phyloP scores from a whole-genome alignment of 768 basidiomycete species.

The Porphyrellus cyaneotinctus region DNA sequence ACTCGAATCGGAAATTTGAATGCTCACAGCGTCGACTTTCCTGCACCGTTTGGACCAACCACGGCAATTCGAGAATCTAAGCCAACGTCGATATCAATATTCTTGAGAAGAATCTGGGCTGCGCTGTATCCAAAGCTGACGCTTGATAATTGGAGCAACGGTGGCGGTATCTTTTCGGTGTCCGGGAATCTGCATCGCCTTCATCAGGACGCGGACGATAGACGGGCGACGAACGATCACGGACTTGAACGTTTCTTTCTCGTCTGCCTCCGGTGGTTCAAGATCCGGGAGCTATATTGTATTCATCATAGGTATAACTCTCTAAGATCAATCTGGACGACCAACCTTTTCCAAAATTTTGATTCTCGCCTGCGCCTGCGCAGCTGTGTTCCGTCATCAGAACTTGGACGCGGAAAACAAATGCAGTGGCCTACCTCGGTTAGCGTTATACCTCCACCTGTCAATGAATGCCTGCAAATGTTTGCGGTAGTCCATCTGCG shows the following conservation, averaged over 20 bases:
- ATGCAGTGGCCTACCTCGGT: slow-evolving; percentile 54
- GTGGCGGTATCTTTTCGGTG: slow-evolving; percentile 96
- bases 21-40: slow-evolving; percentile 89
- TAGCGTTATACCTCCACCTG: slow-evolving; percentile 96
- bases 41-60: slow-evolving; percentile 92
- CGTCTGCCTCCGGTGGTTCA: slow-evolving; percentile 88
- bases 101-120: slow-evolving; percentile 72
- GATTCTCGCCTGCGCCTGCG: slow-evolving; percentile 82
- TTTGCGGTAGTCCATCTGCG: slow-evolving; percentile 92
- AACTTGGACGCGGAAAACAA: background rate
- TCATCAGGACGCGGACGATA: background rate
- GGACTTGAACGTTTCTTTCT: slow-evolving; percentile 88
- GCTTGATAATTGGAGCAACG: slow-evolving; percentile 86
- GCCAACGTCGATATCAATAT: slow-evolving; percentile 85
- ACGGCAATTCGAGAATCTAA: slow-evolving; percentile 94
- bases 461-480: slow-evolving; percentile 98
- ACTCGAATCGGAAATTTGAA: background rate
- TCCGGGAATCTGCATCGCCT: slow-evolving; percentile 71
- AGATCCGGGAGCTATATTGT: slow-evolving; percentile 69
- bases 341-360: slow-evolving; percentile 70
- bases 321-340: background rate
- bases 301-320: background rate
- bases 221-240: slow-evolving; percentile 2
- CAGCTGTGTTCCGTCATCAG: slow-evolving; percentile 44
- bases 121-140: slow-evolving; percentile 84